A percentile compares a stretch with the other conserved stretches of the same genome.
These are phyloP conservation scores for Fusarium metavorans DNA, from an alignment of 2,329 filamentous ascomycete species.

Conservation along the genomic window DNA sequence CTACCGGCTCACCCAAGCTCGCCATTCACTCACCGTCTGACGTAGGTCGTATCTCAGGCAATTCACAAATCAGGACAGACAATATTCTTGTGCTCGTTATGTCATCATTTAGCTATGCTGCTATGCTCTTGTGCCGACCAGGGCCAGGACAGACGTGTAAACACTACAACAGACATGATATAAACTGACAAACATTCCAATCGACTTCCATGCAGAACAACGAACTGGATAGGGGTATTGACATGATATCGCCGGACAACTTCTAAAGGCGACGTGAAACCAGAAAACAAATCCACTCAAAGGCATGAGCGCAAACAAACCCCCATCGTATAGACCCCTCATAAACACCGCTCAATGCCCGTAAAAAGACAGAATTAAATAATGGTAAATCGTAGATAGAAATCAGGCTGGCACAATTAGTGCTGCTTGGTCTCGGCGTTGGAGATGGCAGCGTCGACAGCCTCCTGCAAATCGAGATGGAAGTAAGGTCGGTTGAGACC, in stretches of 20 bases:
- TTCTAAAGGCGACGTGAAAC: conserved; percentile 9
- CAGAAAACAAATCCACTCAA: background rate
- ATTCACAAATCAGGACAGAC: background rate
- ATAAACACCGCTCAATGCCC: conserved; percentile 18
- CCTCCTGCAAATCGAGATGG: conserved; percentile 63
- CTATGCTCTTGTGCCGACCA: background rate
- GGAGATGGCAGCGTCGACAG: conserved; percentile 58
- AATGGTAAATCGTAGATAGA: background rate
- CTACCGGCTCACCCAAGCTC: background rate
- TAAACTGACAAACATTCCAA: background rate
- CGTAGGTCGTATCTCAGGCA: background rate
- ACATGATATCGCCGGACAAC: conserved; percentile 24
- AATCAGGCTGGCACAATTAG: conserved; percentile 17
- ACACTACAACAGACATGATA: conserved; percentile 2
- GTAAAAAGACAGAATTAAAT: conserved; percentile 5
- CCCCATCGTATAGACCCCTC: background rate
- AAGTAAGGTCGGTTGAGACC: conserved; percentile 65
- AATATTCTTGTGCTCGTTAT: background rate
- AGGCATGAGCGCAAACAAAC: background rate
- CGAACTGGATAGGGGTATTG: conserved; percentile 29
- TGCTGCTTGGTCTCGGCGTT: conserved; percentile 49
- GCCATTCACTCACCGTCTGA: background rate
- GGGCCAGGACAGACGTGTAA: background rate
- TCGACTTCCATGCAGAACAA: conserved; percentile 13
- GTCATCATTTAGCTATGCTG: background rate